Evolutionary conservation across 768 basidiomycete species (phyloP).

Genomic region (Lenzites betulinus): DNA sequence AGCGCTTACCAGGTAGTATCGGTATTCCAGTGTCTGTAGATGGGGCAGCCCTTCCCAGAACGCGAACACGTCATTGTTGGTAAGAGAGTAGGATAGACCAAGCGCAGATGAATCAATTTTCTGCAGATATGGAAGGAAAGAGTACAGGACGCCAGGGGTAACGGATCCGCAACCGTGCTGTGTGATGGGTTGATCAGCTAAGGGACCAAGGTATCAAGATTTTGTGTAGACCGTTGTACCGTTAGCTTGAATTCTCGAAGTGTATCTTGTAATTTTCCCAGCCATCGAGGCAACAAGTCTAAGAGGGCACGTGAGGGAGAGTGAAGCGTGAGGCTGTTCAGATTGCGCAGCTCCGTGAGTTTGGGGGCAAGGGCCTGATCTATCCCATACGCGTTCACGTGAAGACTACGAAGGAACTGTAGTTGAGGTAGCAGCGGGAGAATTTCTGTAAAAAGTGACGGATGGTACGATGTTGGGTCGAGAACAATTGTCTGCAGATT

Average conservation of each 20-base stretch:
- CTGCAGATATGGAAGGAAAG: constrained; percentile 41
- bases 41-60: constrained; percentile 45
- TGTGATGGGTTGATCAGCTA: background rate
- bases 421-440: constrained; percentile 16
- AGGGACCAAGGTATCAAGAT: background rate
- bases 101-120: constrained; percentile 43
- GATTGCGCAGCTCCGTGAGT: constrained; percentile 17
- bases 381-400: constrained; percentile 18
- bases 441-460: constrained; percentile 13
- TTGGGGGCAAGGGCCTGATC: constrained; percentile 7
- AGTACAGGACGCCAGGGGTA: constrained; percentile 58
- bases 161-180: constrained; percentile 65
- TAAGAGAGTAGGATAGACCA: constrained; percentile 62
- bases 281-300: constrained; percentile 39
- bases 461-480: constrained; percentile 12
- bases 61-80: constrained; percentile 51
- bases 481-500: constrained; percentile 24
- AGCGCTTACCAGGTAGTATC: constrained; percentile 51
- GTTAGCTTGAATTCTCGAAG: constrained; percentile 45
- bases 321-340: constrained; percentile 25
- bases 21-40: constrained; percentile 43
- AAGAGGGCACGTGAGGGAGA: constrained; percentile 26
- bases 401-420: constrained; percentile 15
- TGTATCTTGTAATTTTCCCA: constrained; percentile 36
- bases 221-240: constrained; percentile 35